Evolutionary conservation across 306 rosid genomes (phyloP), one percentile per base, ranked within the genome.

Genomic region (Aeschynomene evenia): DNA sequence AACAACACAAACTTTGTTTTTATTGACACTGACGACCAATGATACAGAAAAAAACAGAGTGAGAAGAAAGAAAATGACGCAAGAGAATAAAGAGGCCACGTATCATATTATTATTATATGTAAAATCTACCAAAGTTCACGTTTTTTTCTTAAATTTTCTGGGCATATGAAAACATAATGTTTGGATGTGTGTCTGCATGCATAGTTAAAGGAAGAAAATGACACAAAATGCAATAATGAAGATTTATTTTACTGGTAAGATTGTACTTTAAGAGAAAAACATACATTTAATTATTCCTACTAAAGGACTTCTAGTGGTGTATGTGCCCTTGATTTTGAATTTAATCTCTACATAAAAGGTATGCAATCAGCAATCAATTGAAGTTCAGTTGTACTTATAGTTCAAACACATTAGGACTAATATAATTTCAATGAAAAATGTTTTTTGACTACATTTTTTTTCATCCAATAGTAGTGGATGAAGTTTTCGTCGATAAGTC

Each of bases 11-110:
- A 2, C 28, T 31, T 31, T 33, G 43, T 58, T 6, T 34, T 19
- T 36, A 60, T 60, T 5, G 49, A 36, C 49, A 36, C 14, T 4
- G 15, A 72, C 52, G 74, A 72, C 72, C 62, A 54, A 19, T 12
- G 46, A 46, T 11, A 11, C 43, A 9, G 14, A n/a, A 23, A 66
- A 61, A n/a, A n/a, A n/a, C n/a, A n/a, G 57, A 34, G 66, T 28
- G 55, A 63, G 34, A 16, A 19, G 2, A 21, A 28, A 20, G 69
- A 58, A 57, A 72, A 50, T 37, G 78, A 72, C 36, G 13, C 22
- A 26, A 43, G 40, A 60, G 42, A 33, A 43, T 16, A 46, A 45
- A 55, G 3, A 5, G 40, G 40, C 51, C 18, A 37, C 3, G 62
- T 3, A 15, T n/a, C n/a, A n/a, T n/a, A n/a, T n/a, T n/a, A n/a